Evolutionary conservation across 495 filamentous ascomycete species (phyloP), one percentile per base, ranked within the genome.

Genomic region (Chlorociboria aeruginascens): DNA sequence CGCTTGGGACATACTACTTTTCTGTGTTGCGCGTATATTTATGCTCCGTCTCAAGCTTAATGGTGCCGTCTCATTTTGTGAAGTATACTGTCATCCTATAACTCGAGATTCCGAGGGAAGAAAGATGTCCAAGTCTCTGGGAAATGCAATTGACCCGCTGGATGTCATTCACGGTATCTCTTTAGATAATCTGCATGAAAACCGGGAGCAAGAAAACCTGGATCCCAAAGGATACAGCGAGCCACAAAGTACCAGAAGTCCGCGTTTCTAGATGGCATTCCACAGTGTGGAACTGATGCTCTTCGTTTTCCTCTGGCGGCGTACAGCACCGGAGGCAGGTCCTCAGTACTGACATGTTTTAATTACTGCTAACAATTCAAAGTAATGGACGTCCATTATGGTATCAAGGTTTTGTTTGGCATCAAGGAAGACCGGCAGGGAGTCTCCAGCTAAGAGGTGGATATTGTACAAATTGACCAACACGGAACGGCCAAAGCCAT

Each of bases 11-110:
- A 90, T 90, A 56, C 65, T 90, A 9, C 82, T 85, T 71, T 89
- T 89, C 77, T 90, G 85, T 85, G 80, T 89, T 46, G 79, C 77
- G n/a, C 66, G 85, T 43, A 90, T 90, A 85, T 82, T 90, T 58
- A 84, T 90, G 77, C 71, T 90, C 43, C 71, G 75, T 53, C 66
- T 88, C 33, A 86, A 88, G 64, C 65, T 89, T 63, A 86, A 82
- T 9, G 82, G 82, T 30, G 67, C 86, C 61, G 68, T 89, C 41
- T 83, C 84, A 0, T 89, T 89, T 68, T 75, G 65, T 36, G 83
- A 87, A 65, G 82, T 89, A 8, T 87, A 83, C 69, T 88, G 84
- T 54, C 85, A 89, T 63, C 73, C 70, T 14, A 66, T 89, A 28
- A 78, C 89, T 47, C 74, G 85, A 54, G 85, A 89, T 61, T 80